Percentiles rank a stretch among this genome's conserved stretches.
phyloP scores from a whole-genome alignment of 2,329 filamentous ascomycete genomes.

The Gnomoniopsis sp. region DNA sequence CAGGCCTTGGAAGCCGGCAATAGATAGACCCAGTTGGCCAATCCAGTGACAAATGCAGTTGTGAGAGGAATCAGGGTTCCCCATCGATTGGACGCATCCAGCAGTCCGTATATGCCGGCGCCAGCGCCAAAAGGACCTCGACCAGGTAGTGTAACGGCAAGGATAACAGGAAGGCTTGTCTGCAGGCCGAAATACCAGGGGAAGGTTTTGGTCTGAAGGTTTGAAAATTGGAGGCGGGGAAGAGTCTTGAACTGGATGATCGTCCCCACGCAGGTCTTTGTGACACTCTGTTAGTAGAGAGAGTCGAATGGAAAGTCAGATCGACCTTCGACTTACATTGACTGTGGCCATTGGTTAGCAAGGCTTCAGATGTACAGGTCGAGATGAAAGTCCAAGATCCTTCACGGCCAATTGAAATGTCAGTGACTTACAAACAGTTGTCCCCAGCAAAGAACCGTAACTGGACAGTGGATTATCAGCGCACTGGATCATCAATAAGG shows the following conservation, averaged over 20 bases:
- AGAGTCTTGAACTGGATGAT: conserved; percentile 74
- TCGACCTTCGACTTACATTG: conserved; percentile 5
- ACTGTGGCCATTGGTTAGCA: conserved; percentile 7
- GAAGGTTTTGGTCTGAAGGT: conserved; percentile 77
- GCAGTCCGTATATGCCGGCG: conserved; percentile 50
- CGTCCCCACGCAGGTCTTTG: conserved; percentile 71
- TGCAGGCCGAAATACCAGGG: conserved; percentile 88
- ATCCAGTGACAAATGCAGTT: conserved; percentile 65
- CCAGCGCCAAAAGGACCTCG: conserved; percentile 40
- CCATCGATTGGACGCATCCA: conserved; percentile 59
- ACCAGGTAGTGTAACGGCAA: conserved; percentile 80
- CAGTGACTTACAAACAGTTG: conserved; percentile 72
- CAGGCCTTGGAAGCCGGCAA: conserved; percentile 72
- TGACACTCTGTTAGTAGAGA: conserved; percentile 12
- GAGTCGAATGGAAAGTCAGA: background rate
- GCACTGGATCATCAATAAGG: background rate
- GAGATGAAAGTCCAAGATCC: background rate
- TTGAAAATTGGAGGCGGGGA: conserved; percentile 74
- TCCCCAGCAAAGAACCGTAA: conserved; percentile 84
- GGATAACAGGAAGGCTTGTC: conserved; percentile 65
- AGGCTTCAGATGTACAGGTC: background rate
- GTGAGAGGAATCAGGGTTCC: conserved; percentile 65
- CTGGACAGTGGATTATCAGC: conserved; percentile 39
- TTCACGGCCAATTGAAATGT: background rate
- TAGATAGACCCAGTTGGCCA: conserved; percentile 67